These are phyloP conservation scores for Scheffersomyces spartinae DNA, from an alignment of 805 yeast genomes.

Conservation along the genomic window DNA sequence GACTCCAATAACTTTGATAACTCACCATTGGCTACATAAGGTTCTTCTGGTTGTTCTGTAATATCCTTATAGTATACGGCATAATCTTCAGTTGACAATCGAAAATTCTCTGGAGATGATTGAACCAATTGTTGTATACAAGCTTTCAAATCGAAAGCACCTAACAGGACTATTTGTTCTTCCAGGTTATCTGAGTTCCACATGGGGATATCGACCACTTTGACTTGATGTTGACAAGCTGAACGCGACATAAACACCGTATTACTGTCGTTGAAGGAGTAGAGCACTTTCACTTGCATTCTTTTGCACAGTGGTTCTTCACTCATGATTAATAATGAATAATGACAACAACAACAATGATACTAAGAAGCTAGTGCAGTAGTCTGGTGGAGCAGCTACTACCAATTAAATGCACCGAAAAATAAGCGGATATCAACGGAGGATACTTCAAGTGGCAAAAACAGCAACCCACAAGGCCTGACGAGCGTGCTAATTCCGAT, in stretches of 20 bases:
- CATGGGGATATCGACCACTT: constrained; percentile 26
- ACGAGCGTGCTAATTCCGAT: too few relatives aligned
- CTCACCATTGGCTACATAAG: constrained; percentile 32
- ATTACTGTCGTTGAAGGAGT: constrained; percentile 30
- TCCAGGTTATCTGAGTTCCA: constrained; percentile 7
- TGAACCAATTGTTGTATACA: constrained; percentile 27
- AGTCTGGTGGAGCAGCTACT: too few relatives aligned
- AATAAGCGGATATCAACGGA: too few relatives aligned
- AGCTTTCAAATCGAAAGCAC: constrained; percentile 28
- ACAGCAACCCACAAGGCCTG: too few relatives aligned
- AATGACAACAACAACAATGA: too few relatives aligned
- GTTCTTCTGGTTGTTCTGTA: constrained; percentile 38
- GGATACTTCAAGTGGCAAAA: too few relatives aligned
- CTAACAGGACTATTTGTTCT: constrained; percentile 22
- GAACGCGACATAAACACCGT: constrained; percentile 33
- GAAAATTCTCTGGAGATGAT: constrained; percentile 32
- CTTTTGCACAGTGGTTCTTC: too few relatives aligned
- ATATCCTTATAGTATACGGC: constrained; percentile 35
- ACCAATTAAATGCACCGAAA: too few relatives aligned
- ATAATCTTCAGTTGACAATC: constrained; percentile 25
- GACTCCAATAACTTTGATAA: constrained; percentile 18
- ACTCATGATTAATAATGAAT: too few relatives aligned
- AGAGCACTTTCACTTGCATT: constrained; percentile 35
- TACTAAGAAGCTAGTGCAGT: too few relatives aligned
- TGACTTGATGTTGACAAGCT: constrained; percentile 19